Percentiles rank a stretch among this genome's conserved stretches.
These are phyloP conservation scores for Phalaenopsis aphrodite DNA, from an alignment of 106 monocot species.

Conservation along the genomic window DNA sequence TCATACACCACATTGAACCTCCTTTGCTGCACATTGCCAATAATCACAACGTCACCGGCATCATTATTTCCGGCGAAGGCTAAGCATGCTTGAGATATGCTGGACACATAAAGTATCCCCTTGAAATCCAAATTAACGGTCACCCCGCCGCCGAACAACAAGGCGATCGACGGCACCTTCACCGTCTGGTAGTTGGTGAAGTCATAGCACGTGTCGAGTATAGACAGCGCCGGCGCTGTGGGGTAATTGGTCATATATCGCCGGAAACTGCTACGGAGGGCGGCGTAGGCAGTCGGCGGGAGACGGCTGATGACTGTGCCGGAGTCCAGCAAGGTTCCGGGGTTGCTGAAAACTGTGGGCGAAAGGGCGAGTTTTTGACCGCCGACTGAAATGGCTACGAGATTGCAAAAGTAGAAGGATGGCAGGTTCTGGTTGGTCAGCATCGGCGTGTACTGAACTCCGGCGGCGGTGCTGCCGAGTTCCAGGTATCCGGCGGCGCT, in stretches of 20 bases:
- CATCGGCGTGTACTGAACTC: constrained; percentile 4
- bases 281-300: too few relatives aligned
- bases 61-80: constrained; percentile 16
- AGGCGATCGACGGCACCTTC: constrained; percentile 11
- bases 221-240: too few relatives aligned
- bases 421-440: too few relatives aligned
- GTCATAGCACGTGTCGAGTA: background rate
- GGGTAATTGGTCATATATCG: too few relatives aligned
- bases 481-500: constrained; percentile 23
- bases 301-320: too few relatives aligned
- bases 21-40: constrained; percentile 30
- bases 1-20: constrained; percentile 32
- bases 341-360: too few relatives aligned
- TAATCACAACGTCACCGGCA: constrained; percentile 3
- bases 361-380: too few relatives aligned
- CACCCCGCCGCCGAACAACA: background rate
- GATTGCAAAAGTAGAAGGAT: too few relatives aligned
- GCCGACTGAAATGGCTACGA: too few relatives aligned
- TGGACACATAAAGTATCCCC: background rate
- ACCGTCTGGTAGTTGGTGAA: too few relatives aligned
- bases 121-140: background rate
- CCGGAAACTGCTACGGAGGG: too few relatives aligned
- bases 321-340: too few relatives aligned
- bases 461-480: background rate
- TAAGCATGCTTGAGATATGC: constrained; percentile 12